These are phyloP conservation scores for Fusarium nisikadoi DNA, from an alignment of 2,329 filamentous ascomycete genomes.

Conservation along the genomic window DNA sequence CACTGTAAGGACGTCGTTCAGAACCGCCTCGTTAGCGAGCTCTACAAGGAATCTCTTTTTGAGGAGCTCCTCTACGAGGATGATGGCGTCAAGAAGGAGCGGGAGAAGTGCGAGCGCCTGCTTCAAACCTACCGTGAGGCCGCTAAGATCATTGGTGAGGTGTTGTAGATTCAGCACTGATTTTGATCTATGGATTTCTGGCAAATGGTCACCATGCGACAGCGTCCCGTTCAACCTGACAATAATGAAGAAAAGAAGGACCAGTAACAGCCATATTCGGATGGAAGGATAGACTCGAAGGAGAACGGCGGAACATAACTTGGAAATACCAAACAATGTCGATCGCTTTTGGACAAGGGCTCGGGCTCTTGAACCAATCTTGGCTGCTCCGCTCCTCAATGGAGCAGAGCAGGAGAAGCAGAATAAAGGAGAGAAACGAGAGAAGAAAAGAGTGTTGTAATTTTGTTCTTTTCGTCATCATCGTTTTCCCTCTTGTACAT, in stretches of 20 bases:
- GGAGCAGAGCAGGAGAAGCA: constrained; percentile 5
- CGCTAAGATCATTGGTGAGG: constrained; percentile 97
- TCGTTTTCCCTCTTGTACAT: constrained; percentile 41
- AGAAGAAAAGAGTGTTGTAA: constrained; percentile 38
- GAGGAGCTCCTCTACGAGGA: constrained; percentile 96
- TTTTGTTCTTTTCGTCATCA: constrained; percentile 30
- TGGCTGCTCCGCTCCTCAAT: constrained; percentile 26
- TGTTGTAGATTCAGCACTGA: constrained; percentile 67
- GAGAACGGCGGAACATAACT: constrained; percentile 27
- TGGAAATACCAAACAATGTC: constrained; percentile 30
- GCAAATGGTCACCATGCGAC: constrained; percentile 14
- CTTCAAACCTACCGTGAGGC: constrained; percentile 96
- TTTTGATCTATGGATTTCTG: constrained; percentile 10
- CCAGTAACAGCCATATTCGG: constrained; percentile 17
- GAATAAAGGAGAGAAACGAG: constrained; percentile 15
- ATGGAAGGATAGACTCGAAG: constrained; percentile 34
- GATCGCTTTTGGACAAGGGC: constrained; percentile 23
- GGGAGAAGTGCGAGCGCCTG: constrained; percentile 97
- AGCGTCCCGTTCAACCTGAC: constrained; percentile 27
- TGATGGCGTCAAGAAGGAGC: constrained; percentile 95
- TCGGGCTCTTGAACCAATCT: constrained; percentile 25
- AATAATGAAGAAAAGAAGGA: constrained; percentile 36
- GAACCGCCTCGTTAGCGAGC: constrained; percentile 92
- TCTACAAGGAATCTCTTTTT: constrained; percentile 93
- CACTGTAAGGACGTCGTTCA: constrained; percentile 98